A percentile compares a stretch with the other conserved stretches of the same genome.
These are phyloP conservation scores for Talaromyces funiculosus DNA, from an alignment of 2,329 filamentous ascomycete species.

Conservation along the genomic window DNA sequence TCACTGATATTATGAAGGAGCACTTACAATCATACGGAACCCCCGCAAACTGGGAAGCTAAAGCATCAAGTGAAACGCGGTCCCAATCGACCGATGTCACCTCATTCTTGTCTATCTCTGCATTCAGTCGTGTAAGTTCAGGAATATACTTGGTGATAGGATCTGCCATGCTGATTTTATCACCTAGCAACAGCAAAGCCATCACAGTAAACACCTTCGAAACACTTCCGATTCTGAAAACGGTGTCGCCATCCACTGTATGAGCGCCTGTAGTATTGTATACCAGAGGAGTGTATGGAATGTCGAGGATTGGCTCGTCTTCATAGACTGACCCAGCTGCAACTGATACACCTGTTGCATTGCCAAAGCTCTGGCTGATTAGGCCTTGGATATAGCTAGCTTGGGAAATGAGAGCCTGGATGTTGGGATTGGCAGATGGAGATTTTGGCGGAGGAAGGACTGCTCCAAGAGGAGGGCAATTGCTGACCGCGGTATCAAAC, in stretches of 20 bases:
- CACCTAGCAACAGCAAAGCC: not conserved
- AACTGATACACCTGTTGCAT: not conserved
- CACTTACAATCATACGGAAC: too few relatives aligned
- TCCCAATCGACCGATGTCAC: too few relatives aligned
- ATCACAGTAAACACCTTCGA: not conserved
- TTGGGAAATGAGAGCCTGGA: not conserved
- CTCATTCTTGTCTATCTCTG: too few relatives aligned
- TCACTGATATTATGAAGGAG: too few relatives aligned
- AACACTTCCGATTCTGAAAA: not conserved
- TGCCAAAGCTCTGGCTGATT: not conserved
- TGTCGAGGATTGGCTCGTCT: not conserved
- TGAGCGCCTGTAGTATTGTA: not conserved
- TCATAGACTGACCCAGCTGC: not conserved
- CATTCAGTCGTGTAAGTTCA: not conserved
- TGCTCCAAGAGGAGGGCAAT: not conserved
- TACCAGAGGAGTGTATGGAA: not conserved
- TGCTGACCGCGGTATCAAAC: not conserved
- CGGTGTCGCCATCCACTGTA: not conserved
- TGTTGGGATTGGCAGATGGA: not conserved
- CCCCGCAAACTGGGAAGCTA: too few relatives aligned
- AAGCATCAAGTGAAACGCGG: too few relatives aligned
- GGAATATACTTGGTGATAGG: not conserved
- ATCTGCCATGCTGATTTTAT: not conserved
- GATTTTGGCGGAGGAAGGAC: not conserved
- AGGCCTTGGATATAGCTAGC: not conserved